Base-by-base conservation (phyloP, 306 rosid species). In the Cicer arietinum region DNA sequence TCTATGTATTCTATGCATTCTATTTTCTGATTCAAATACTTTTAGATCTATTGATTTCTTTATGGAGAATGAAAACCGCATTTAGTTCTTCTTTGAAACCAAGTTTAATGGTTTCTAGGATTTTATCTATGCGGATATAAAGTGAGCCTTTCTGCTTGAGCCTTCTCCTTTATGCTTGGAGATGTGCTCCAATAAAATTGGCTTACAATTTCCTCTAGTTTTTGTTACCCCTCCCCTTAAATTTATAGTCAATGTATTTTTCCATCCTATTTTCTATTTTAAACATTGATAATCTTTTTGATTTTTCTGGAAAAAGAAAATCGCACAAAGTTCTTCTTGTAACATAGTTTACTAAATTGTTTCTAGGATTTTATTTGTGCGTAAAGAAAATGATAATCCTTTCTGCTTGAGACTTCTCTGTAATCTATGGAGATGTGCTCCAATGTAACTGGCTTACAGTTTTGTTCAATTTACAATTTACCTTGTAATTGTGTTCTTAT, bases 351-450 rank as follows among this genome's bases (percentile, higher is more conserved):
- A 5, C 14, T 16, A 52, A 58, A 22, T 81, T 42, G 80, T 68
- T 89, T 84, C 79, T 82, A 81, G 77, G 97, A 88, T 93, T 93
- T 88, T 89, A 89, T 91, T 5, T 88, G 97, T 91, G 98, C 93
- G 71, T 72, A 91, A 16, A 91, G 43, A 58, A 60, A 88, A 56
- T 69, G 0, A 53, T 25, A 52, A 78, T 78, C 97, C 96, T 75
- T 72, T 93, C 93, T 93, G 96, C 97, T 90, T 90, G 93, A 93
- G 93, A 77, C 83, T 65, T 86, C 92, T 89, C 83, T 85, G 42
- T 48, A 42, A 14, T 75, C 79, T 12, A 75, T 43, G 17, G 71
- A 66, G 40, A 20, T 44, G 71, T 17, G 91, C 89, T 93, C 96
- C 98, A 93, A 88, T 89, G 97, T 84, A 78, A 75, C 69, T 84